Base-by-base conservation (phyloP, 2,329 filamentous ascomycete species). In the Exophiala calicioides region DNA sequence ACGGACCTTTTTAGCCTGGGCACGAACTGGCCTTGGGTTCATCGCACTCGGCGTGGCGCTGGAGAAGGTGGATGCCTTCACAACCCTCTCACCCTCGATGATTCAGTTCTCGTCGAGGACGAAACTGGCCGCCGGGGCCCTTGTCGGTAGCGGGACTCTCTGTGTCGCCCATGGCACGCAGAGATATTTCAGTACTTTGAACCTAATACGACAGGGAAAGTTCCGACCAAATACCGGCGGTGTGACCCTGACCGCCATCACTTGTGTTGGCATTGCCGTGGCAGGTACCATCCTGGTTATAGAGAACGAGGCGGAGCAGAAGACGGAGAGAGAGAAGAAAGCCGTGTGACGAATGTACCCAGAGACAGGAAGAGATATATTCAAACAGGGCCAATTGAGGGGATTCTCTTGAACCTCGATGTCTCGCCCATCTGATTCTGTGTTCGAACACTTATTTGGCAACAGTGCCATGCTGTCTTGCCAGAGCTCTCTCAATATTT, bases 1-100 rank as follows among this genome's bases (percentile, higher is more conserved):
- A 58, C 70, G 75, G 8, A 79, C 73, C 2, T 77, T 76, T 55
- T 68, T 78, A 15, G 71, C 74, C 21, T 78, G 74, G 76, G 70
- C 73, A 8, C 68, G 75, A 8, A 76, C 72, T 3, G 74, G 74
- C 0, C 68, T 78, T 4, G 75, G 74, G 4, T 77, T 77, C 60
- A 68, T 77, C 27, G 74, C 74, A 1, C 65, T 78, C 1, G 75
- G 75, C 15, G 71, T 77, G 21, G 75, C 75, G n/a, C 61, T 71
- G 29, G 68, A 71, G 39, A 67, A 69, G 30, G 69, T 78, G 43
- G 58, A 40, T 45, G 62, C 39, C 24, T 52, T 47, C 42, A 49
- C 31, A 44, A 43, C 44, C 38, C 43, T 45, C 27, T 41, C 47
- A 29, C 52, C 38, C 18, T 48, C 50, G 34, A 20, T 45, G n/a